Evolutionary conservation across 2,329 filamentous ascomycete genomes (phyloP), one percentile per base, ranked within the genome.

Genomic region (Colletotrichum neosansevieriae): DNA sequence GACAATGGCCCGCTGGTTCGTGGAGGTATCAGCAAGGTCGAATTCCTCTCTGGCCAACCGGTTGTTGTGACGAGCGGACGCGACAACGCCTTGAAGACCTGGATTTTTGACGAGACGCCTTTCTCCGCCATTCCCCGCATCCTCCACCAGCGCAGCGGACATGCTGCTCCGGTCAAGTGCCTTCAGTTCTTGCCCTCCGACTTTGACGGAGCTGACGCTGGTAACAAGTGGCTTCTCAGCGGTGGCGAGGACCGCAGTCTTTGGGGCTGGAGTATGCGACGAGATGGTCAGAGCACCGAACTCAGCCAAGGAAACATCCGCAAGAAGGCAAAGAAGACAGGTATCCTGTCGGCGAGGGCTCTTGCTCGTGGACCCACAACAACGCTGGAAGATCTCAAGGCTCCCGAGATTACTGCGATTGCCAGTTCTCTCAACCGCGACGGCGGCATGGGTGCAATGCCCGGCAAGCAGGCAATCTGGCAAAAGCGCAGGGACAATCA

Each of bases 181-280:
- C 85, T 99, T 34, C 86, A 91, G 68, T 99, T 98, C 79, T 80
- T 98, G 29, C 95, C 95, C 0, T 89, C 94, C 0, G 91, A 94
- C 72, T 95, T 96, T 45, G 95, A 98, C 74, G 95, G 94, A 15
- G 89, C 94, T 6, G 95, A 98, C 73, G 90, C 91, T 49, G 90
- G 90, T 51, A 96, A 95, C 65, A 98, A 98, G 80, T 98, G 95
- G 95, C 83, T 98, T 6, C 84, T 99, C 63, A 98, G 94, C 75
- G 93, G 93, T 72, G 94, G 94, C 67, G 88, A 90, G 74, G 97
- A 99, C 76, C 89, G 94, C 72, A 98, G 94, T 79, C 84, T 99
- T 2, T 98, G 96, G 95, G 95, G 93, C 1, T 97, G 97, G 89
- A 98, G 94, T 85, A 82, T 99, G 77, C 92, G 96, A 49, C 92